phyloP scores from a whole-genome alignment of 345 rosid species.

The Clausena lansium region DNA sequence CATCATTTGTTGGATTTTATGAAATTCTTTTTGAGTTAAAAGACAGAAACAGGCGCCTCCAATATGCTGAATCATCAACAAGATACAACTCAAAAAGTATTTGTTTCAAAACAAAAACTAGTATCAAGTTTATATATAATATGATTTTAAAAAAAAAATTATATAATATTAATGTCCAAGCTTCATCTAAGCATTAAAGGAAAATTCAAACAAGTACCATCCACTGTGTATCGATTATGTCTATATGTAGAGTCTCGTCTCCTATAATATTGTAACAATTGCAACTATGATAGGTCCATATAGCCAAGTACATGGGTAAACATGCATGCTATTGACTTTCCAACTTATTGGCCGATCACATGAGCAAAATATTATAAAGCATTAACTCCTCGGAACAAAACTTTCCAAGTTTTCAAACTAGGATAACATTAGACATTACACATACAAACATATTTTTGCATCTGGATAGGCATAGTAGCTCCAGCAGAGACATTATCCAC shows the following conservation, averaged over 20 bases:
- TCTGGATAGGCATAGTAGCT: neutral
- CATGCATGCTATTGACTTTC: neutral
- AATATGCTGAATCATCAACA: constrained; percentile 1
- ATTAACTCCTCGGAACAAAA: neutral
- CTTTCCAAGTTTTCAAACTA: neutral
- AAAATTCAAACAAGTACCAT: neutral
- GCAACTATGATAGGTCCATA: neutral
- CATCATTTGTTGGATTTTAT: constrained; percentile 9
- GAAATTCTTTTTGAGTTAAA: neutral
- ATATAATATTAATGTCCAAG: neutral
- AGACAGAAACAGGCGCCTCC: neutral
- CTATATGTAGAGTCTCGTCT: neutral
- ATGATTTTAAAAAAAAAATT: neutral
- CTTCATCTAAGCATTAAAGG: neutral
- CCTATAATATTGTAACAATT: neutral
- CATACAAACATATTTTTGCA: neutral
- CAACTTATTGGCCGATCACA: neutral
- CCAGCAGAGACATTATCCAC: neutral
- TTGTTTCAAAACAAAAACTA: neutral
- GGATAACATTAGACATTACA: neutral
- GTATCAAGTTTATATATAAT: neutral
- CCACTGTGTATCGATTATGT: neutral
- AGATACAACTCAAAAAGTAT: neutral
- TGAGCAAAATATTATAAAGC: neutral
- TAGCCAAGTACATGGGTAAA: neutral